phyloP scores from a whole-genome alignment of 805 yeast genomes.

The Scheffersomyces ergatensis region DNA sequence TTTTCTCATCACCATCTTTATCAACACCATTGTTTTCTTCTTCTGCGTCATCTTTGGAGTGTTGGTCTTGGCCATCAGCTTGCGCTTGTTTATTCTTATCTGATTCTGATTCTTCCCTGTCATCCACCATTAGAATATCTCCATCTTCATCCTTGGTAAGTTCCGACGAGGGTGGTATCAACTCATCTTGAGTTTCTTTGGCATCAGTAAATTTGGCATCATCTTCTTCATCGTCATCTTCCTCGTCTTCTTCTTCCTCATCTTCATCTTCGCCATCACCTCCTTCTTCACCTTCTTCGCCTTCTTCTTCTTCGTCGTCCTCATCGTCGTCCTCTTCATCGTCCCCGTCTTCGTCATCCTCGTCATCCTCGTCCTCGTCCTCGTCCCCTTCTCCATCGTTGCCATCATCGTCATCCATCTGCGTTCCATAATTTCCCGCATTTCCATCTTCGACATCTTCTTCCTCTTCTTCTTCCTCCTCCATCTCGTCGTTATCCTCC shows the following conservation, averaged over 20 bases:
- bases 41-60: neutral
- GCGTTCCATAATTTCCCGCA: neutral
- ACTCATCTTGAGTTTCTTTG: conserved; percentile 5
- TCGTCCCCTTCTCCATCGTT: conserved; percentile 20
- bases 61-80: conserved; percentile 4
- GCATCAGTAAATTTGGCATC: conserved; percentile 13
- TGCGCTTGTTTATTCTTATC: conserved; percentile 4
- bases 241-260: conserved; percentile 13
- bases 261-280: conserved; percentile 14
- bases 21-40: neutral
- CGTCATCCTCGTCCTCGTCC: conserved; percentile 17
- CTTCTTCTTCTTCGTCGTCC: conserved; percentile 15
- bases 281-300: conserved; percentile 13
- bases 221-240: conserved; percentile 16
- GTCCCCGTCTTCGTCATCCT: conserved; percentile 14
- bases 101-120: conserved; percentile 7
- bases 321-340: conserved; percentile 16
- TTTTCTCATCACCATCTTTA: neutral
- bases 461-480: conserved; percentile 14
- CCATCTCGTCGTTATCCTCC: conserved; percentile 9
- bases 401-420: conserved; percentile 14
- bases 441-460: conserved; percentile 8
- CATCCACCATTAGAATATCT: conserved; percentile 7
- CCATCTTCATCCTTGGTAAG: conserved; percentile 7
- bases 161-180: conserved; percentile 1